phyloP scores from a whole-genome alignment of 108 stramenopile species.

The Poteriospumella lacustris region DNA sequence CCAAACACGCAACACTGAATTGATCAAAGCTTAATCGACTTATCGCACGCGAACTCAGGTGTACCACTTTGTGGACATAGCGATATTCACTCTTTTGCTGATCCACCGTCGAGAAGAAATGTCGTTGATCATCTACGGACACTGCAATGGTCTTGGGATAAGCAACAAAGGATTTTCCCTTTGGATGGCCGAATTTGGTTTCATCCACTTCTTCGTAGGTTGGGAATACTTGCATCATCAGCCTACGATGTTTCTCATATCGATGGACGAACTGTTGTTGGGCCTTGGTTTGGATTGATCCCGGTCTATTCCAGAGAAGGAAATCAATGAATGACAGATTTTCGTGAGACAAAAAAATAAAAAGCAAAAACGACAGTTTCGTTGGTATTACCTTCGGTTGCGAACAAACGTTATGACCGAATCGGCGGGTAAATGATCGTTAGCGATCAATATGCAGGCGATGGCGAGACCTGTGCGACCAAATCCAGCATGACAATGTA shows the following conservation, averaged over 20 bases:
- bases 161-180: neutral
- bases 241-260: neutral
- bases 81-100: neutral
- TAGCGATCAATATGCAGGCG: conserved; percentile 41
- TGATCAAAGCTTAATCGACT: neutral
- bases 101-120: neutral
- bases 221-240: conserved; percentile 3
- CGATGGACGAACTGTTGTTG: neutral
- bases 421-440: conserved; percentile 2
- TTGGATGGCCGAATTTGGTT: neutral
- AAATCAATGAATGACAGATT: neutral
- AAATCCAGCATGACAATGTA: conserved; percentile 50
- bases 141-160: conserved; percentile 11
- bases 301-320: neutral
- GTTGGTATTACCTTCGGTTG: neutral
- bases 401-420: neutral
- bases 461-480: conserved; percentile 45
- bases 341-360: neutral
- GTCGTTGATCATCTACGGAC: neutral
- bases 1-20: neutral
- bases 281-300: conserved; percentile 5
- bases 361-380: too few species aligned
- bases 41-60: neutral
- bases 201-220: neutral
- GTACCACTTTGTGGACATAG: neutral